A percentile compares a stretch with the other conserved stretches of the same genome.
Conservation (phyloP, 1,139 yeast genomes). For the Kodamaea alishanica region DNA sequence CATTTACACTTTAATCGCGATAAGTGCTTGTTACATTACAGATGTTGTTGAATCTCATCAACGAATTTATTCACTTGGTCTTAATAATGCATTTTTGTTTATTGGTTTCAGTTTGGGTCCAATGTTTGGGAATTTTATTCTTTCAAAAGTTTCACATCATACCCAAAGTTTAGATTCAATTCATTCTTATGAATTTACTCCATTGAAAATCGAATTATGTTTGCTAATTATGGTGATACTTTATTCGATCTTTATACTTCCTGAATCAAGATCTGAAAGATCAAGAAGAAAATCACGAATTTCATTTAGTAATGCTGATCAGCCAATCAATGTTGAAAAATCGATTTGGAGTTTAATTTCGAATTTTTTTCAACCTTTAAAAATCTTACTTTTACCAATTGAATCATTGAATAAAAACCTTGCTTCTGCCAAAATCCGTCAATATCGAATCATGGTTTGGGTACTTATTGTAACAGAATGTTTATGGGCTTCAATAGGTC, state of each 20-base stretch:
- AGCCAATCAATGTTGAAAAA: neutral
- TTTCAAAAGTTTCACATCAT: conserved; percentile 1
- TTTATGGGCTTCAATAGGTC: conserved; percentile 29
- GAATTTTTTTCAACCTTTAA: conserved; percentile 48
- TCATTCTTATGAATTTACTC: conserved; percentile 21
- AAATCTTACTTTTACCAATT: conserved; percentile 33
- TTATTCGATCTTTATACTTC: conserved; percentile 39
- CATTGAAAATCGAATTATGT: conserved; percentile 27
- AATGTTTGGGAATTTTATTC: conserved; percentile 43
- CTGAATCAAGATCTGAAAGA: conserved; percentile 45
- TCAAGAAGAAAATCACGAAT: conserved; percentile 47
- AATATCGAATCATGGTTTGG: conserved; percentile 32
- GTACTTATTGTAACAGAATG: conserved; percentile 48
- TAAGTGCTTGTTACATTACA: conserved; percentile 57
- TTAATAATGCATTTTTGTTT: conserved; percentile 53
- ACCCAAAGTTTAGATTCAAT: neutral
- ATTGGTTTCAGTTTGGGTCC: conserved; percentile 67
- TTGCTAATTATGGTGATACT: conserved; percentile 23
- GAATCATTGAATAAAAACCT: conserved; percentile 24
- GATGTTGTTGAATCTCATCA: conserved; percentile 57
- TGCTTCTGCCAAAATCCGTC: conserved; percentile 7
- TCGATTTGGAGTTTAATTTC: conserved; percentile 4
- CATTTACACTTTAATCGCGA: conserved; percentile 41
- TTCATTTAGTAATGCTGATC: conserved; percentile 15
- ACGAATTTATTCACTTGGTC: conserved; percentile 54